phyloP scores from a whole-genome alignment of 1,139 yeast species.

The Sugiyamaella japonica region DNA sequence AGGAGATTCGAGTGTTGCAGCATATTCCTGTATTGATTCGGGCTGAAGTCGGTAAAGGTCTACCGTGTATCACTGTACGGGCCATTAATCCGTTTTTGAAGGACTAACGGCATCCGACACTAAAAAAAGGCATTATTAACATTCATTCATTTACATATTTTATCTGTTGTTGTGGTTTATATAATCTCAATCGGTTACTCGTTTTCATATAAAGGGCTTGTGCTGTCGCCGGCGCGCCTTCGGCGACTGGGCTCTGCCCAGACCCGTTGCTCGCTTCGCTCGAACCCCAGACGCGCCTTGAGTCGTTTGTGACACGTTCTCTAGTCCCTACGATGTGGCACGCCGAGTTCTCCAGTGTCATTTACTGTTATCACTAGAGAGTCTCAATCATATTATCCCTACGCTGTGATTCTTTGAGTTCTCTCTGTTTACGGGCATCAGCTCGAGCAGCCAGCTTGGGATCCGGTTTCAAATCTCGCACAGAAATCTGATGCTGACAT shows the following conservation, averaged over 20 bases:
- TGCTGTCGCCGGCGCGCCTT: too few species aligned
- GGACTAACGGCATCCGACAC: background rate
- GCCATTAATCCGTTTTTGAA: slow-evolving; percentile 78
- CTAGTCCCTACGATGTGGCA: too few species aligned
- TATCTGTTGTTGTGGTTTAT: background rate
- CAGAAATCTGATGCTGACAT: slow-evolving; percentile 24
- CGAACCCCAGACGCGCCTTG: too few species aligned
- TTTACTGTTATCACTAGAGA: too few species aligned
- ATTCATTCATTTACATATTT: slow-evolving; percentile 3
- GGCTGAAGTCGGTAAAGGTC: slow-evolving; percentile 85
- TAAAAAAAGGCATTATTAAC: slow-evolving; percentile 10
- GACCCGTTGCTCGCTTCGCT: background rate
- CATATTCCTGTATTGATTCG: slow-evolving; percentile 83
- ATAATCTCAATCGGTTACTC: background rate
- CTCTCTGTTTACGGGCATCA: slow-evolving; percentile 26
- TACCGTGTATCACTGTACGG: slow-evolving; percentile 92
- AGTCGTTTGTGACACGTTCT: background rate
- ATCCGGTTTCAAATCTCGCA: slow-evolving; percentile 21
- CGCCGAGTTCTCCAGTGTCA: too few species aligned
- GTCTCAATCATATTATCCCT: slow-evolving; percentile 25
- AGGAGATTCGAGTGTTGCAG: slow-evolving; percentile 74
- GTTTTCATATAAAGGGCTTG: too few species aligned
- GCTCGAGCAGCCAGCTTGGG: slow-evolving; percentile 29
- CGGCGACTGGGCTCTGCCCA: background rate
- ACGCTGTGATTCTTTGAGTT: slow-evolving; percentile 26